phyloP scores from a whole-genome alignment of 192 early-diverging fungal genomes.

The Mortierella alpina region DNA sequence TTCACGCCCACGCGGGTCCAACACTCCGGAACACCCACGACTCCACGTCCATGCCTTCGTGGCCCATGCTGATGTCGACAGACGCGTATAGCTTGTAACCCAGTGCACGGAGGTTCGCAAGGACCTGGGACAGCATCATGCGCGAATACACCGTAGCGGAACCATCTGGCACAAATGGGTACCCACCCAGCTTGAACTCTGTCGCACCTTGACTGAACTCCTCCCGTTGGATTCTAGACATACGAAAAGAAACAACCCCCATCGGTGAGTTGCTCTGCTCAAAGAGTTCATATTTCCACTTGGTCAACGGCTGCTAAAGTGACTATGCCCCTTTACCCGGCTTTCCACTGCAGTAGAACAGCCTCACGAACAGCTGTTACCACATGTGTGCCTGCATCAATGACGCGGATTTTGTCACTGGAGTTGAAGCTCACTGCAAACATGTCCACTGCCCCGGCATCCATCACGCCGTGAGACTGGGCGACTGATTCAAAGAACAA shows the following conservation, averaged over 20 bases:
- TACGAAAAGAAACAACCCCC: too few relatives aligned
- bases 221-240: constrained; percentile 23
- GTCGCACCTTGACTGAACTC: not conserved
- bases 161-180: constrained; percentile 14
- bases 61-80: constrained; percentile 10
- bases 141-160: constrained; percentile 15
- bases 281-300: too few relatives aligned
- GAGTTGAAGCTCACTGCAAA: constrained; percentile 31
- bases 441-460: constrained; percentile 8
- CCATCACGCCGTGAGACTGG: not conserved
- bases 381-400: constrained; percentile 16
- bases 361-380: constrained; percentile 3
- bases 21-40: constrained; percentile 26
- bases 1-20: constrained; percentile 10
- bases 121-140: constrained; percentile 31
- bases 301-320: too few relatives aligned
- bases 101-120: constrained; percentile 11
- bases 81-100: constrained; percentile 33
- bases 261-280: too few relatives aligned
- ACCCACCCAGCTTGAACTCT: constrained; percentile 34
- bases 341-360: constrained; percentile 17
- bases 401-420: constrained; percentile 26
- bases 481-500: constrained; percentile 27
- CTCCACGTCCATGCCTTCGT: constrained; percentile 4
- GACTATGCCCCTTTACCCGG: too few relatives aligned